Percentiles rank a stretch among this genome's conserved stretches.
Conservation (phyloP, 2,329 filamentous ascomycete genomes). For the Exophiala calicioides region DNA sequence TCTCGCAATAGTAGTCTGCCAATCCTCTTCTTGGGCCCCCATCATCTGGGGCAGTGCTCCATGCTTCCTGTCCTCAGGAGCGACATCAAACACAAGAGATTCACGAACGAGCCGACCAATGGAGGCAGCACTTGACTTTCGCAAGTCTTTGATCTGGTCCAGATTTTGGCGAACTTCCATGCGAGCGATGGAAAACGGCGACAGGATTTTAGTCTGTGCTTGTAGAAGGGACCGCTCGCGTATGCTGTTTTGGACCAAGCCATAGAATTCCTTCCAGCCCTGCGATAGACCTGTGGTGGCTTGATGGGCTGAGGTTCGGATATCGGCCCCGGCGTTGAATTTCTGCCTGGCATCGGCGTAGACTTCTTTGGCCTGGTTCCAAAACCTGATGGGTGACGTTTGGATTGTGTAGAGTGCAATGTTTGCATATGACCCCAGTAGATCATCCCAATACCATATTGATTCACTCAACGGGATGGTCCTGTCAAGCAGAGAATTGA, state of each 20-base stretch:
- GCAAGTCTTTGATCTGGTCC: slow-evolving; percentile 67
- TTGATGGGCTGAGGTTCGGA: slow-evolving; percentile 35
- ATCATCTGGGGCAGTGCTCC: slow-evolving; percentile 19
- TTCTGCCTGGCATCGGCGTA: slow-evolving; percentile 47
- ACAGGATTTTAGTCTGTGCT: slow-evolving; percentile 71
- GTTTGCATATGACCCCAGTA: slow-evolving; percentile 74
- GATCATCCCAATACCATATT: slow-evolving; percentile 93
- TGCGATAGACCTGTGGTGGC: slow-evolving; percentile 38
- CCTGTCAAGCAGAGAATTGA: slow-evolving; percentile 22
- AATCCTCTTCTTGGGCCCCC: slow-evolving; percentile 55
- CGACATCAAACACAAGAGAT: slow-evolving; percentile 68
- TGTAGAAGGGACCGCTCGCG: slow-evolving; percentile 70
- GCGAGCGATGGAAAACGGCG: slow-evolving; percentile 73
- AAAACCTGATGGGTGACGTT: slow-evolving; percentile 75
- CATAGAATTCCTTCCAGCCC: slow-evolving; percentile 69
- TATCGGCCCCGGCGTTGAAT: slow-evolving; percentile 24
- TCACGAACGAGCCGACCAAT: slow-evolving; percentile 87
- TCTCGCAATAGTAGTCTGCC: slow-evolving; percentile 75
- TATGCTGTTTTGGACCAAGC: slow-evolving; percentile 74
- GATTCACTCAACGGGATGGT: slow-evolving; percentile 71
- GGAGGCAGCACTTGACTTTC: slow-evolving; percentile 79
- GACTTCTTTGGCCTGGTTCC: slow-evolving; percentile 69
- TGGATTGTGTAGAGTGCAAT: slow-evolving; percentile 84
- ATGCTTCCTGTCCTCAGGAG: slow-evolving; percentile 23
- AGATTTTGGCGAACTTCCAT: slow-evolving; percentile 76